Conservation (phyloP, 139 green algal genomes). For the Eudorina sp. region DNA sequence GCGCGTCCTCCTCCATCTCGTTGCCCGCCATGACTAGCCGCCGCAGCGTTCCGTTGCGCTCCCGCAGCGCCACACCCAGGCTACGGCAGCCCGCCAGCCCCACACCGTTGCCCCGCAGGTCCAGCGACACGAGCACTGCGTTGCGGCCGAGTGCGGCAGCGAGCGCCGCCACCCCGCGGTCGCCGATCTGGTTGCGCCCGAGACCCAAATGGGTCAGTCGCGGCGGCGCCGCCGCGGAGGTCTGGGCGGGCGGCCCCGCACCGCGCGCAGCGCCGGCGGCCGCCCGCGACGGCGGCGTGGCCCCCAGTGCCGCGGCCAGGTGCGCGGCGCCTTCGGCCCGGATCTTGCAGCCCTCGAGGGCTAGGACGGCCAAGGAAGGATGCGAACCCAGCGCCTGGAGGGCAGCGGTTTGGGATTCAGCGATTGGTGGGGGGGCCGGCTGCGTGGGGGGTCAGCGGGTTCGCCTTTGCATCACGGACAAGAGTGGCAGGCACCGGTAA, state of each 20-base stretch:
- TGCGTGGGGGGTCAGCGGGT: background rate
- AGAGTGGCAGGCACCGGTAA: too few species aligned
- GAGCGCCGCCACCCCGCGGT: slow-evolving; percentile 63
- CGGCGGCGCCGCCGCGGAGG: background rate
- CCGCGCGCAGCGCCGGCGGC: background rate
- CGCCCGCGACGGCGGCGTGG: background rate
- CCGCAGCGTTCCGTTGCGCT: slow-evolving; percentile 38
- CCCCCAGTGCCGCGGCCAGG: slow-evolving; percentile 49
- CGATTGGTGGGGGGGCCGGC: background rate
- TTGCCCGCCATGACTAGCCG: slow-evolving; percentile 49
- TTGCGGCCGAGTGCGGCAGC: slow-evolving; percentile 52
- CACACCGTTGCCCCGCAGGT: slow-evolving; percentile 53
- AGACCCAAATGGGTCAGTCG: slow-evolving; percentile 54
- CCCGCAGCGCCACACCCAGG: slow-evolving; percentile 41
- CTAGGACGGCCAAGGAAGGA: background rate
- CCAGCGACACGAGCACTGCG: slow-evolving; percentile 32
- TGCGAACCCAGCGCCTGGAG: slow-evolving; percentile 10
- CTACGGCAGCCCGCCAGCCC: slow-evolving; percentile 46
- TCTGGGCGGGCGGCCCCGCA: background rate
- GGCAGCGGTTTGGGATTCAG: background rate
- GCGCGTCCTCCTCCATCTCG: slow-evolving; percentile 35
- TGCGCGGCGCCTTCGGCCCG: slow-evolving; percentile 53
- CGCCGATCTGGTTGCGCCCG: slow-evolving; percentile 61
- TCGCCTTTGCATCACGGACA: too few species aligned
- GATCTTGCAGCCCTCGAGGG: slow-evolving; percentile 60